Percentiles rank a stretch among this genome's conserved stretches.
Evolutionary conservation across 495 filamentous ascomycete genomes (phyloP).

Genomic region (Penicillium macrosclerotiorum): DNA sequence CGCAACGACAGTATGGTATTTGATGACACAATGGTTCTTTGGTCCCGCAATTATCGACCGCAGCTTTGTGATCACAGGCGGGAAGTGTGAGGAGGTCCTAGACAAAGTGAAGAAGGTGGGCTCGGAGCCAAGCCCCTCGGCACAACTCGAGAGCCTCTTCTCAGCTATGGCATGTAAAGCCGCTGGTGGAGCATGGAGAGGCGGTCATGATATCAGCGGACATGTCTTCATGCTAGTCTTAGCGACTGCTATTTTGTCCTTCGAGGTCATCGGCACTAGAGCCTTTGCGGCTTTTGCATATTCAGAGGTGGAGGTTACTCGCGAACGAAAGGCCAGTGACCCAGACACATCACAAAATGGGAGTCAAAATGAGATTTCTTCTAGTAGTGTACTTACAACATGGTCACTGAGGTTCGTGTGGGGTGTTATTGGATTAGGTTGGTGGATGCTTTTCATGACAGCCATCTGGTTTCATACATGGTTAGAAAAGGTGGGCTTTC

Average conservation of each 20-base stretch:
- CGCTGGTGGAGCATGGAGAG: slow-evolving; percentile 77
- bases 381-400: slow-evolving; percentile 39
- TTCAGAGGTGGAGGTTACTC: slow-evolving; percentile 26
- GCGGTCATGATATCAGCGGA: slow-evolving; percentile 90
- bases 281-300: slow-evolving; percentile 36
- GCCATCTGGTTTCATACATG: slow-evolving; percentile 97
- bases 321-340: slow-evolving; percentile 50
- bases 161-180: slow-evolving; percentile 81
- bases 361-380: neutral
- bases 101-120: slow-evolving; percentile 20
- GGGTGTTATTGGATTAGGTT: slow-evolving; percentile 56
- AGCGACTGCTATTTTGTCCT: slow-evolving; percentile 71
- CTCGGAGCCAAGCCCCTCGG: slow-evolving; percentile 18
- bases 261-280: slow-evolving; percentile 71
- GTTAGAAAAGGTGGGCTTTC: slow-evolving; percentile 81
- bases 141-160: slow-evolving; percentile 49
- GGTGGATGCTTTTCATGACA: slow-evolving; percentile 98
- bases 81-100: slow-evolving; percentile 61
- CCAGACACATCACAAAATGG: neutral
- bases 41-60: slow-evolving; percentile 87
- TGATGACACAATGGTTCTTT: slow-evolving; percentile 94
- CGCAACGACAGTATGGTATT: slow-evolving; percentile 71
- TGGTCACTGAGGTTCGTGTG: slow-evolving; percentile 51
- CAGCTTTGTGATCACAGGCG: slow-evolving; percentile 76
- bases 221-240: slow-evolving; percentile 93